Base-by-base conservation (phyloP, 176 grass and related monocot species). In the Oropetium thomaeum region DNA sequence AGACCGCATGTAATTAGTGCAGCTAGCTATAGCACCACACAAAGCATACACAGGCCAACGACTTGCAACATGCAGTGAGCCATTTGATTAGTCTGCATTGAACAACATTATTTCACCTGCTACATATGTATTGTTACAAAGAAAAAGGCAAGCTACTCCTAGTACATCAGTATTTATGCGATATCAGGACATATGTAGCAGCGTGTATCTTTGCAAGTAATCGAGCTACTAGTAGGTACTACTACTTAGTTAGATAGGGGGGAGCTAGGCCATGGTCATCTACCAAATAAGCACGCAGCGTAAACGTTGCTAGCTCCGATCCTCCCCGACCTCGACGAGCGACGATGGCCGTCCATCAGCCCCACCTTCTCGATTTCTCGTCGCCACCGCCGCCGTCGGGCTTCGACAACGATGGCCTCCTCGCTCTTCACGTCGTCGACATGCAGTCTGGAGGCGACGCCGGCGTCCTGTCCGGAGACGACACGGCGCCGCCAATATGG, bases 301-400 rank as follows among this genome's bases (percentile, higher is more conserved):
- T 10, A 41, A n/a, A n/a, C n/a, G n/a, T n/a, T n/a, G n/a, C n/a
- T n/a, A n/a, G n/a, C n/a, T n/a, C n/a, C n/a, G n/a, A n/a, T n/a
- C n/a, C n/a, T n/a, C n/a, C n/a, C n/a, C n/a, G 35, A 37, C 3
- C 42, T 10, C 42, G 42, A 2, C 19, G 53, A 14, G 29, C 81
- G 42, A 41, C 66, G 73, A 84, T 84, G 81, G 19, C 82, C 82
- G 52, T 61, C 43, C 81, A 72, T 19, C 79, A 83, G 3, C 69
- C 23, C 0, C 75, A 80, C 76, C 69, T 85, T 40, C 77, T 85
- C 8, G 83, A 67, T 62, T 74, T 85, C 51, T 60, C 83, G n/a
- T 33, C 76, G 14, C 59, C 82, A n/a, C 60, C 59, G 47, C 25
- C 59, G 5, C 39, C 48, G 1, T 10, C 59, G n/a, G 63, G 48